Percentiles rank a stretch among this genome's conserved stretches.
phyloP scores from a whole-genome alignment of 768 basidiomycete genomes.

The Leccinum variicolor region DNA sequence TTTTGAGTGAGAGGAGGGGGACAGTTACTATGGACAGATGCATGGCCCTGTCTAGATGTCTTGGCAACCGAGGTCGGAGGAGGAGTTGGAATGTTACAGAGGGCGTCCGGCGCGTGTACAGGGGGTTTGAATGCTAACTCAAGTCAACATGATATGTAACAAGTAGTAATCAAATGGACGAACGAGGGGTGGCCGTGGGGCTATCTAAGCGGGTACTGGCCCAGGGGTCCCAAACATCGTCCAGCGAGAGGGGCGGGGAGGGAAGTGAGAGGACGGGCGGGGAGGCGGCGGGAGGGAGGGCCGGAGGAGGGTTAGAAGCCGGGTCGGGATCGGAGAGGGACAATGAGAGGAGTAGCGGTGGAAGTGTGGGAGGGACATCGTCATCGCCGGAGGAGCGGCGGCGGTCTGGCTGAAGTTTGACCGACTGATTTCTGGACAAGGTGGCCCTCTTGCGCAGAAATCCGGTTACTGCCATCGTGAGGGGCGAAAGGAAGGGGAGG shows the following conservation, averaged over 20 bases:
- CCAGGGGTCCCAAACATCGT: slow-evolving; percentile 28
- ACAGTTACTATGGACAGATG: slow-evolving; percentile 16
- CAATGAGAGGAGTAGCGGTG: slow-evolving; percentile 43
- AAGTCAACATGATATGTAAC: background rate
- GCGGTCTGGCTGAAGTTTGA: background rate
- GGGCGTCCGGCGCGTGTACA: slow-evolving; percentile 1
- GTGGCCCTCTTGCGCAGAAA: slow-evolving; percentile 55
- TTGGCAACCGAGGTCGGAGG: slow-evolving; percentile 19
- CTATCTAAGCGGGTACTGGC: slow-evolving; percentile 4
- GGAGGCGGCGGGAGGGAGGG: slow-evolving; percentile 16
- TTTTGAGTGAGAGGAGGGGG: slow-evolving; percentile 1
- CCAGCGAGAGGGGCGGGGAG: background rate
- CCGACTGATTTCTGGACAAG: background rate
- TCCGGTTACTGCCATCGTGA: slow-evolving; percentile 40
- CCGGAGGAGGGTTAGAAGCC: background rate
- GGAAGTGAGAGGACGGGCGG: slow-evolving; percentile 6
- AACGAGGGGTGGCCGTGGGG: slow-evolving; percentile 4
- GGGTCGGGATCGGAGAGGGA: slow-evolving; percentile 29
- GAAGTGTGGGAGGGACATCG: slow-evolving; percentile 28
- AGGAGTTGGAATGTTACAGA: background rate
- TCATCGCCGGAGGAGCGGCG: slow-evolving; percentile 10
- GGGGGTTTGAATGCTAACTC: slow-evolving; percentile 5
- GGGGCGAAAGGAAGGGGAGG: background rate
- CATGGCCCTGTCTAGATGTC: slow-evolving; percentile 6
- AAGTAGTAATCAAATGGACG: slow-evolving; percentile 4